Conservation (phyloP, 1,284 basidiomycete species). For the Bjerkandera adusta region DNA sequence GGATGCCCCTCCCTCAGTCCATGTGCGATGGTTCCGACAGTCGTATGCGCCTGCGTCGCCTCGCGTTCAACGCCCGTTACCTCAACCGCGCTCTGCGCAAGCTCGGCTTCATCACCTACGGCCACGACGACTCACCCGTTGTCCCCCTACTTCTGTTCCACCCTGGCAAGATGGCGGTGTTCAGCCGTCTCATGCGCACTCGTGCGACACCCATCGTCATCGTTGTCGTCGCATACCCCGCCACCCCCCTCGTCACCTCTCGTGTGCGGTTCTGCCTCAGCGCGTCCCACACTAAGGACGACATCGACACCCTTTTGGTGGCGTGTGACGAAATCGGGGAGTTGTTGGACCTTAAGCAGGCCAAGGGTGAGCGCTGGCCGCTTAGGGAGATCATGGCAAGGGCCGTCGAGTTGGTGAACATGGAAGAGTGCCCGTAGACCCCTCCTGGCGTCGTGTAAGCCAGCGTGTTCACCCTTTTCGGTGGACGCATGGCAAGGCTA, state of each 20-base stretch:
- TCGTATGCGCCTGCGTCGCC: constrained; percentile 73
- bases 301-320: constrained; percentile 83
- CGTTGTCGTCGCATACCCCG: constrained; percentile 91
- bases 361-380: constrained; percentile 74
- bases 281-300: constrained; percentile 95
- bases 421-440: constrained; percentile 29
- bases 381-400: constrained; percentile 76
- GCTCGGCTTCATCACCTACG: constrained; percentile 97
- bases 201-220: constrained; percentile 81
- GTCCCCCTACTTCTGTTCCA: constrained; percentile 93
- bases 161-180: constrained; percentile 90
- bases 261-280: constrained; percentile 95
- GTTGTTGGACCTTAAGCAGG: constrained; percentile 83
- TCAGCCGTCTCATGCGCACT: constrained; percentile 87
- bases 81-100: constrained; percentile 85
- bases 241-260: constrained; percentile 87
- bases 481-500: not conserved
- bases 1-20: constrained; percentile 68
- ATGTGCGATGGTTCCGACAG: constrained; percentile 86
- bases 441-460: not conserved
- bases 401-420: constrained; percentile 77
- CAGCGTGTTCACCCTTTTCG: not conserved
- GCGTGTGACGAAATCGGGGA: constrained; percentile 95
- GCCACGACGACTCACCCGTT: constrained; percentile 89
- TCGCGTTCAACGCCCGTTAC: constrained; percentile 96